A percentile compares a stretch with the other conserved stretches of the same genome.
Evolutionary conservation across 1,284 basidiomycete genomes (phyloP).

Genomic region (Pseudozyma sp.): DNA sequence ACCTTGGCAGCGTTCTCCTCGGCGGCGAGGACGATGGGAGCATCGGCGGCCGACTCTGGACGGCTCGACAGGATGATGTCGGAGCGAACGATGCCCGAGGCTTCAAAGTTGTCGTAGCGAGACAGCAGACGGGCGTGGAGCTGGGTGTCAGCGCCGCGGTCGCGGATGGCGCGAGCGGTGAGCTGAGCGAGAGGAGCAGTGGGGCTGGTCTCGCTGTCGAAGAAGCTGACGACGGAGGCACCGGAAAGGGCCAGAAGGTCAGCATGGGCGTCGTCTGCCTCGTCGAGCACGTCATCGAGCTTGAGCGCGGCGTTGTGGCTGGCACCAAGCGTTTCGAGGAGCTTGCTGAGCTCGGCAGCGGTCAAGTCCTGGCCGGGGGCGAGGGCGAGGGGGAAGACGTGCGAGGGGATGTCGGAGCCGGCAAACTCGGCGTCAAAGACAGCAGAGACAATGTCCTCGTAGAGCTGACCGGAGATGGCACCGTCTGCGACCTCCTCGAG

Average conservation of each 20-base stretch:
- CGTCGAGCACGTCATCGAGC: constrained; percentile 45
- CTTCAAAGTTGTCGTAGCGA: constrained; percentile 66
- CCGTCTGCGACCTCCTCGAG: constrained; percentile 61
- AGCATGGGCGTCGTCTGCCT: constrained; percentile 37
- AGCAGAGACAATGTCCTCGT: constrained; percentile 56
- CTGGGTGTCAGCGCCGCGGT: constrained; percentile 44
- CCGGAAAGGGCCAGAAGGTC: constrained; percentile 56
- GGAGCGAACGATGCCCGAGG: constrained; percentile 60
- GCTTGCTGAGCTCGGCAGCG: constrained; percentile 51
- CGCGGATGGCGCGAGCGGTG: constrained; percentile 58
- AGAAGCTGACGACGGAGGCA: constrained; percentile 59
- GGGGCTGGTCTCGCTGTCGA: constrained; percentile 62
- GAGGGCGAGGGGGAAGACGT: constrained; percentile 54
- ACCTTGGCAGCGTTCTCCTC: constrained; percentile 53
- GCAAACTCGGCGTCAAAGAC: constrained; percentile 50
- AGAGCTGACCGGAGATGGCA: constrained; percentile 53
- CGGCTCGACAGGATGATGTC: constrained; percentile 60
- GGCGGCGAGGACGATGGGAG: constrained; percentile 59
- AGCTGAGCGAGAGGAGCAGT: constrained; percentile 56
- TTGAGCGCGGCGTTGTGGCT: constrained; percentile 36
- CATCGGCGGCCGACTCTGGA: constrained; percentile 46
- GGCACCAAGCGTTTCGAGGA: constrained; percentile 47
- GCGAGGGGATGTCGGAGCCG: constrained; percentile 30
- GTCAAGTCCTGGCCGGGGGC: constrained; percentile 52
- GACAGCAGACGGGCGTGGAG: constrained; percentile 59